Base-by-base conservation (phyloP, 441 rosid genomes). In the Gossypium laxum region DNA sequence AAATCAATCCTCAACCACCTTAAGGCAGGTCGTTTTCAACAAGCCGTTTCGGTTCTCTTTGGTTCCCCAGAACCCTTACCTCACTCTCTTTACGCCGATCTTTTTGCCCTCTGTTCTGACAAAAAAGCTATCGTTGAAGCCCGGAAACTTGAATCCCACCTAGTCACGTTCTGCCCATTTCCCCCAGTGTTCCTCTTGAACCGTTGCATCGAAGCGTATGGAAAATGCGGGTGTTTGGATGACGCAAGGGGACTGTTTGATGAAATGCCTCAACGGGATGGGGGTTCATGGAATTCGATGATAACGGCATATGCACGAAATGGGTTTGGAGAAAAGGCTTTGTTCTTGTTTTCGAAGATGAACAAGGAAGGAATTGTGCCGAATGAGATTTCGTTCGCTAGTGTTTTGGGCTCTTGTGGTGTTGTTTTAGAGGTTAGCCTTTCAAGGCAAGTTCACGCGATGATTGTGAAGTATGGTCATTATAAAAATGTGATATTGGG, bases 271-370 rank as follows among this genome's bases (percentile, higher is more conserved):
- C 76, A 77, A 14, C 85, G 90, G 76, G 87, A 92, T 73, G 97
- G 93, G 38, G 97, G 96, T 3, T 83, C 97, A 34, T 91, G 98
- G 98, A 92, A 92, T 80, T 85, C 98, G 2, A 65, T 92, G 73
- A 83, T 92, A 66, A 74, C 82, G 0, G 92, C 88, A 14, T 91
- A 77, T 75, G 71, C 78, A 2, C 83, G 75, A 43, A 81, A 84
- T 45, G 76, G 83, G 1, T 70, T 43, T 14, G 59, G 81, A 0
- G 73, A 71, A 19, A 80, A 76, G 60, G 87, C 84, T 0, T 80
- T 89, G 79, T 73, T 61, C 45, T 71, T 74, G 83, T 89, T 89
- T 70, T 32, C 28, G 58, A 77, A 81, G 56, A 91, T 91, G 97
- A 81, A 72, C 38, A 72, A 62, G 7, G 83, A 78, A 0, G 92